phyloP scores from a whole-genome alignment of 2,329 filamentous ascomycete species.

The Cryphonectria nitschkei region DNA sequence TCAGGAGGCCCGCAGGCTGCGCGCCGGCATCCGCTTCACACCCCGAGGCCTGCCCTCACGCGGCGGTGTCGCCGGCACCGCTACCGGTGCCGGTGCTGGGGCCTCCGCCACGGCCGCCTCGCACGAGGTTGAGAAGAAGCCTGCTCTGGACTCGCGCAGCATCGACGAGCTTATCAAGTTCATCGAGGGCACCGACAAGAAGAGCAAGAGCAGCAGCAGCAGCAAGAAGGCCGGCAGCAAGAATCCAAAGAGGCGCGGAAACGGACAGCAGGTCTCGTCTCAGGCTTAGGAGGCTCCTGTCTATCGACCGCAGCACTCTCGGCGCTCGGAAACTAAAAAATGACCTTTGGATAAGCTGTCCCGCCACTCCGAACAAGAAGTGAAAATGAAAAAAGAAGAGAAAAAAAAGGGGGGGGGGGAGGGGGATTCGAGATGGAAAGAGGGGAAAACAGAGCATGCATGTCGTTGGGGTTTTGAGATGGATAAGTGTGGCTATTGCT shows the following conservation, averaged over 20 bases:
- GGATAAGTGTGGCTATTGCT: too few relatives aligned
- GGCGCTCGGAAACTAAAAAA: too few relatives aligned
- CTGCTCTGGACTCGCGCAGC: constrained; percentile 72
- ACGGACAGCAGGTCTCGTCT: constrained; percentile 21
- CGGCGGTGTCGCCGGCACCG: constrained; percentile 49
- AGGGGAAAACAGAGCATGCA: too few relatives aligned
- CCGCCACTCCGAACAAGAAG: too few relatives aligned
- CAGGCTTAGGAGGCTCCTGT: constrained; percentile 16
- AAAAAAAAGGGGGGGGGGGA: too few relatives aligned
- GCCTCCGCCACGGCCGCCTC: constrained; percentile 31
- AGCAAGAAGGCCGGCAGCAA: constrained; percentile 43
- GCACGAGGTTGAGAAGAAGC: constrained; percentile 31
- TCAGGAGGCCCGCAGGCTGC: constrained; percentile 73
- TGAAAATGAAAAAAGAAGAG: too few relatives aligned
- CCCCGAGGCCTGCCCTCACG: constrained; percentile 58
- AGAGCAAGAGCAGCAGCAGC: constrained; percentile 45
- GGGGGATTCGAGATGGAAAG: too few relatives aligned
- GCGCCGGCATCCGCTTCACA: constrained; percentile 70
- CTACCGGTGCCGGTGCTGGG: constrained; percentile 36
- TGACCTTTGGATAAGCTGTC: too few relatives aligned
- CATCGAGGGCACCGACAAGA: constrained; percentile 76
- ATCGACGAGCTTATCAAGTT: constrained; percentile 94
- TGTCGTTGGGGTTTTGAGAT: too few relatives aligned
- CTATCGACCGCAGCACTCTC: too few relatives aligned
- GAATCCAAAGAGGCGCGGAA: constrained; percentile 58